Conservation (phyloP, 192 early-diverging fungal species). For the Backusella sp. region DNA sequence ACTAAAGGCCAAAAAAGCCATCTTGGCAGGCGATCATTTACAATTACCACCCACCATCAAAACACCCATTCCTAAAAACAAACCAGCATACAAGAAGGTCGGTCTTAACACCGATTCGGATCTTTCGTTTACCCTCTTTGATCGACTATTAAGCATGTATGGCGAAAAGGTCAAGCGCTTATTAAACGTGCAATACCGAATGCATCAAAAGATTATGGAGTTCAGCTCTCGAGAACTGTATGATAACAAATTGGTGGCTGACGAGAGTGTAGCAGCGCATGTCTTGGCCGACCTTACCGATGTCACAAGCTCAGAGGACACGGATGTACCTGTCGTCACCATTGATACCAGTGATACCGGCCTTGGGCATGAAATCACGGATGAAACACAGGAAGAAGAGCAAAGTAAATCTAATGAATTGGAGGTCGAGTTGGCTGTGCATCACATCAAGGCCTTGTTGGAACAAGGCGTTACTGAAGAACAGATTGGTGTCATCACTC, state of each 20-base stretch:
- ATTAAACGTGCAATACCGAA: slow-evolving; percentile 85
- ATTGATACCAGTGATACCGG: slow-evolving; percentile 68
- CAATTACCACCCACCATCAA: slow-evolving; percentile 89
- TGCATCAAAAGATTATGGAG: slow-evolving; percentile 79
- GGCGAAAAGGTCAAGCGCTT: slow-evolving; percentile 62
- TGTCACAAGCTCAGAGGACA: slow-evolving; percentile 61
- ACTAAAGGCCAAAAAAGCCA: slow-evolving; percentile 63
- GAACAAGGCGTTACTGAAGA: slow-evolving; percentile 55
- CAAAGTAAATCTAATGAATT: slow-evolving; percentile 75
- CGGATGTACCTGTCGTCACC: slow-evolving; percentile 56
- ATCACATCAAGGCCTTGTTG: slow-evolving; percentile 64
- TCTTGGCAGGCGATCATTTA: slow-evolving; percentile 89
- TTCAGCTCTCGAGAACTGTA: slow-evolving; percentile 76
- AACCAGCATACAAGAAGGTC: slow-evolving; percentile 14
- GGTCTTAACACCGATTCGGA: slow-evolving; percentile 21
- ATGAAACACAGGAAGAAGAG: slow-evolving; percentile 36
- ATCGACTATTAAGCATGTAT: slow-evolving; percentile 63
- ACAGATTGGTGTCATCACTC: slow-evolving; percentile 85
- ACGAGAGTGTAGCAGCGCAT: slow-evolving; percentile 60
- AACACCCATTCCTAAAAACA: slow-evolving; percentile 29
- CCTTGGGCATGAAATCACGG: slow-evolving; percentile 38
- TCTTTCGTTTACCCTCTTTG: slow-evolving; percentile 75
- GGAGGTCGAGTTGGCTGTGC: slow-evolving; percentile 65
- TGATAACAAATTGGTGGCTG: slow-evolving; percentile 61
- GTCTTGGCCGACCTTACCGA: slow-evolving; percentile 61